phyloP scores from a whole-genome alignment of 371 early-diverging fungal species.

The Apophysomyces elegans region DNA sequence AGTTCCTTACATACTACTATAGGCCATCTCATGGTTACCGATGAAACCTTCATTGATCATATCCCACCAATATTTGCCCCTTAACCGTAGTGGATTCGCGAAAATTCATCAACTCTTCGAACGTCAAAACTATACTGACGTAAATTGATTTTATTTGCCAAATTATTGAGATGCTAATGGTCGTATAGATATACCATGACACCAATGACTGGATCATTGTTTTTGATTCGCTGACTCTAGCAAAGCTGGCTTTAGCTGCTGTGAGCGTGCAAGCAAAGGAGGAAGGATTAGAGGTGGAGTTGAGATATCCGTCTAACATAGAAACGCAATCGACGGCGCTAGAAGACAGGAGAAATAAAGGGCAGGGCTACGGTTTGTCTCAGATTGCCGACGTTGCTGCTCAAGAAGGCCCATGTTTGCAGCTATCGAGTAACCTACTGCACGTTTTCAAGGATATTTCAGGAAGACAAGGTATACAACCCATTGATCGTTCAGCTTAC shows the following conservation, averaged over 20 bases:
- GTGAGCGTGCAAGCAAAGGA: not conserved
- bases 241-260: slow-evolving; percentile 52
- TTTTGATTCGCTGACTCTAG: slow-evolving; percentile 58
- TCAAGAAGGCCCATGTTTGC: not conserved
- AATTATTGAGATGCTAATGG: not conserved
- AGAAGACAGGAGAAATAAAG: too few species aligned
- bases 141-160: not conserved
- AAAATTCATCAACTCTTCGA: not conserved
- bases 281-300: not conserved
- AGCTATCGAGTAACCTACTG: not conserved
- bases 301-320: not conserved
- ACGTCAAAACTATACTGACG: not conserved
- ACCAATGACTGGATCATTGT: slow-evolving; percentile 63
- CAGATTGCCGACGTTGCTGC: not conserved
- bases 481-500: too few species aligned
- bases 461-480: not conserved
- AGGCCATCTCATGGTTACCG: not conserved
- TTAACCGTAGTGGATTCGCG: not conserved
- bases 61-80: not conserved
- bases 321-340: not conserved
- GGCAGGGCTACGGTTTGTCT: not conserved
- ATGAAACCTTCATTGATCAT: not conserved
- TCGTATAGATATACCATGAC: slow-evolving; percentile 52
- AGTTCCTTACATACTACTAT: not conserved
- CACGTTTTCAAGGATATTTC: not conserved